Evolutionary conservation across 164 flowering plant genomes (phyloP), one percentile per base, ranked within the genome.

Genomic region (Magnolia officinalis): DNA sequence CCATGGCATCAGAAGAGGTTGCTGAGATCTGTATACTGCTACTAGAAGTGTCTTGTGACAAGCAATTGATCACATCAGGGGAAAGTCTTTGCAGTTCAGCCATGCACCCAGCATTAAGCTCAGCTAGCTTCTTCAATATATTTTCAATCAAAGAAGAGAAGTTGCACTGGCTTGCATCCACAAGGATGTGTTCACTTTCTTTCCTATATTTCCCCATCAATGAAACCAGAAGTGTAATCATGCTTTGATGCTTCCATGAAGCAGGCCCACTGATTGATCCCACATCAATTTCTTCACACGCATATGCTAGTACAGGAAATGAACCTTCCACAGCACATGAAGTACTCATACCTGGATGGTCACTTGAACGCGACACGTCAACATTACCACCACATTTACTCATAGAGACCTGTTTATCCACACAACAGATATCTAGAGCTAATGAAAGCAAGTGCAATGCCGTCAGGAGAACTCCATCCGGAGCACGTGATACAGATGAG

Each of bases 361-460:
- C 81, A 78, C 71, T 76, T 31, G 85, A 77, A 59, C 7, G 21
- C 6, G 45, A 37, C 45, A 37, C 6, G 45, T 37, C 45, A 37
- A 37, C 45, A 37, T 37, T 37, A 68, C 19, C 13, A 11, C 61
- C 61, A 16, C 1, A 16, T 55, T 55, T 55, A 55, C 18, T 11
- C 13, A 55, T 16, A 63, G 23, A 13, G 50, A 21, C 50, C 76
- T 84, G 81, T 76, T 71, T 89, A 73, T 86, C 88, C 78, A 81
- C 72, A 69, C 24, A 64, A 78, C 94, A 90, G 66, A 94, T 86
- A 75, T 94, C 97, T 72, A 96, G 80, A 51, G 90, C 88, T 63
- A 96, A 83, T 2, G 98, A 87, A 51, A 96, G 91, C 37, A 96
- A 86, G 82, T 96, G 99, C 87, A 96, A 79, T 65, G 97, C 93